Evolutionary conservation across 2,329 filamentous ascomycete genomes (phyloP), one percentile per base, ranked within the genome.

Genomic region (Hyphodiscus sp.): DNA sequence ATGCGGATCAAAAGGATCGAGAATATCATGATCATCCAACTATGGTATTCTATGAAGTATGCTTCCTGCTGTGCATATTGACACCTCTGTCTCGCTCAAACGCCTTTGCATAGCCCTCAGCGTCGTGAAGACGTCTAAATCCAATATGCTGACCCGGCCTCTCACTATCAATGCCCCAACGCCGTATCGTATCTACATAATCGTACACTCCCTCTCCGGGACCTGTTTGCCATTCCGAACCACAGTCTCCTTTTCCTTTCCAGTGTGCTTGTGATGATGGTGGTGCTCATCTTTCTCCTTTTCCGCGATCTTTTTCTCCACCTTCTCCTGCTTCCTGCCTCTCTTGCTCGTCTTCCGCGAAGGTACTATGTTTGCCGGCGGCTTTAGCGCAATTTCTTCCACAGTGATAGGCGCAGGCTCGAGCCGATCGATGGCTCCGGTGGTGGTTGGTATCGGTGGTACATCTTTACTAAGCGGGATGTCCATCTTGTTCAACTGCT

Each of bases 141-240:
- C 33, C 13, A 5, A 15, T 2, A 13, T 38, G 33, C 33, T 38
- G 16, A 2, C 11, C 33, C 33, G 13, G 16, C 33, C 33, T n/a
- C 11, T 5, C 13, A 2, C 33, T 50, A 51, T 50, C 50, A 49
- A 48, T 48, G 45, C 41, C 29, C 3, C 16, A 50, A 51, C 49
- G 13, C 53, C 54, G 26, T 33, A 33, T 49, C 53, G 38, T 42
- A 33, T 47, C 51, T 59, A 78, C 76, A 78, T 78, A 49, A 78
- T 67, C 10, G 60, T 64, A 61, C 76, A 78, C 61, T 78, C 75
- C 58, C 76, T 69, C 54, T 78, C 76, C 1, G 72, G 70, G 41
- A 73, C 61, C 41, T 57, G 57, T 45, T 57, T 60, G 19, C 64
- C 59, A 38, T 38, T 38, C 30, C 64, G 67, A 8, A 26, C 4